These are phyloP conservation scores for Solanum piurae DNA, from an alignment of 257 asterid genomes.

Conservation along the genomic window DNA sequence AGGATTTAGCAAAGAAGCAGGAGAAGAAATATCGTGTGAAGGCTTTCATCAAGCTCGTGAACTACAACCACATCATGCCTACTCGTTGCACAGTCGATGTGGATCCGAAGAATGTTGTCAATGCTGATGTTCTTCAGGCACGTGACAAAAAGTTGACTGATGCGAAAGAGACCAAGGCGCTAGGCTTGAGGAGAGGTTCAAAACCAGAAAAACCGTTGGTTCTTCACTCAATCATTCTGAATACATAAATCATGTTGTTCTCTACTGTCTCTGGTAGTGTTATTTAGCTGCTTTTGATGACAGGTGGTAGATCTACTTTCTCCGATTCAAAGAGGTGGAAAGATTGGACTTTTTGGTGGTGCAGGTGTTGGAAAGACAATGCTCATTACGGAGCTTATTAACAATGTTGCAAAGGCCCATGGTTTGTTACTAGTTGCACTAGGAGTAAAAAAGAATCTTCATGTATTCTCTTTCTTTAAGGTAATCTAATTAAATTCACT, in stretches of 20 bases:
- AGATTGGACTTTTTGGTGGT: too few relatives aligned
- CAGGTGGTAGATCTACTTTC: not conserved
- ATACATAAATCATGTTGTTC: not conserved
- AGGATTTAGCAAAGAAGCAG: conserved; percentile 7
- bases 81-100: too few relatives aligned
- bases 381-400: too few relatives aligned
- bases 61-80: not conserved
- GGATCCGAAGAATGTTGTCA: not conserved
- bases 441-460: too few relatives aligned
- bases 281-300: not conserved
- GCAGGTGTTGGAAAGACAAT: too few relatives aligned
- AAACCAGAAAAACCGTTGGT: conserved; percentile 12
- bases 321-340: too few relatives aligned
- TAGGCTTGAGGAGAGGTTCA: conserved; percentile 11
- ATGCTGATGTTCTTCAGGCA: not conserved
- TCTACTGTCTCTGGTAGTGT: not conserved
- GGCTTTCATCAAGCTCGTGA: conserved; percentile 12
- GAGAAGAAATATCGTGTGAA: not conserved
- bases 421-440: too few relatives aligned
- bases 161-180: conserved; percentile 6
- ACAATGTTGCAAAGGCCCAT: too few relatives aligned
- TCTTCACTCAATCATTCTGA: conserved; percentile 1
- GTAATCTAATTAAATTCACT: too few relatives aligned
- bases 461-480: too few relatives aligned
- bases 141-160: conserved; percentile 9